Percentiles rank a stretch among this genome's conserved stretches.
phyloP scores from a whole-genome alignment of 1,284 basidiomycete species.

The Volvariella volvacea region DNA sequence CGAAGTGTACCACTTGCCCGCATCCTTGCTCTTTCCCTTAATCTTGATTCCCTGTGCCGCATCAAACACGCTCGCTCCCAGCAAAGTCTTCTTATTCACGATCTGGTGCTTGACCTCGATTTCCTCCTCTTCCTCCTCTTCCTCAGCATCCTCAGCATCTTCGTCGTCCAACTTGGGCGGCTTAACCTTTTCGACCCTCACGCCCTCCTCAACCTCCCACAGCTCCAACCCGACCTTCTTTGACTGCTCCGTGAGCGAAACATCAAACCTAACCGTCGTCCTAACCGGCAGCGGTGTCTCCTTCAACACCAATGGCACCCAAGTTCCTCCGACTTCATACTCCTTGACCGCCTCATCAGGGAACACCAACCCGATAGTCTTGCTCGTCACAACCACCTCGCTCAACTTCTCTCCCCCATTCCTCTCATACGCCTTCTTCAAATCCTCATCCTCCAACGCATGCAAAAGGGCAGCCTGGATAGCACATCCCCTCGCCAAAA shows the following conservation, averaged over 20 bases:
- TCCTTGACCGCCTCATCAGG: constrained; percentile 50
- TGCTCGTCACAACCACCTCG: constrained; percentile 48
- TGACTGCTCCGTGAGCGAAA: constrained; percentile 48
- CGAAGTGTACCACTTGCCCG: constrained; percentile 37
- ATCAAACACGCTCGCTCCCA: constrained; percentile 49
- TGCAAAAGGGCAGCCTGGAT: constrained; percentile 75
- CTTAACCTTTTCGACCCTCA: constrained; percentile 69
- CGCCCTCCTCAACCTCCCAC: constrained; percentile 80
- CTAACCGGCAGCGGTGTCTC: constrained; percentile 81
- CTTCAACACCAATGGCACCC: constrained; percentile 59
- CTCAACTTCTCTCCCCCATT: constrained; percentile 22
- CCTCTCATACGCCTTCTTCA: constrained; percentile 46
- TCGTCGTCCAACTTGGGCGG: constrained; percentile 44
- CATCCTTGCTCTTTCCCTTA: constrained; percentile 33
- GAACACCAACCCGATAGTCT: constrained; percentile 78
- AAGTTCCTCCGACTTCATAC: constrained; percentile 52
- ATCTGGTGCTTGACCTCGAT: constrained; percentile 63
- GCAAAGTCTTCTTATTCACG: constrained; percentile 53
- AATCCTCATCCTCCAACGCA: constrained; percentile 37
- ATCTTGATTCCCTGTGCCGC: constrained; percentile 42
- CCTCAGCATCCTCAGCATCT: constrained; percentile 52
- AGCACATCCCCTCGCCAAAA: constrained; percentile 86
- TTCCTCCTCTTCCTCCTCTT: constrained; percentile 55
- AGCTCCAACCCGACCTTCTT: constrained; percentile 71
- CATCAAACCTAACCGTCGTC: constrained; percentile 66